phyloP scores from a whole-genome alignment of 768 basidiomycete genomes.

The Lanmaoa rubissima region DNA sequence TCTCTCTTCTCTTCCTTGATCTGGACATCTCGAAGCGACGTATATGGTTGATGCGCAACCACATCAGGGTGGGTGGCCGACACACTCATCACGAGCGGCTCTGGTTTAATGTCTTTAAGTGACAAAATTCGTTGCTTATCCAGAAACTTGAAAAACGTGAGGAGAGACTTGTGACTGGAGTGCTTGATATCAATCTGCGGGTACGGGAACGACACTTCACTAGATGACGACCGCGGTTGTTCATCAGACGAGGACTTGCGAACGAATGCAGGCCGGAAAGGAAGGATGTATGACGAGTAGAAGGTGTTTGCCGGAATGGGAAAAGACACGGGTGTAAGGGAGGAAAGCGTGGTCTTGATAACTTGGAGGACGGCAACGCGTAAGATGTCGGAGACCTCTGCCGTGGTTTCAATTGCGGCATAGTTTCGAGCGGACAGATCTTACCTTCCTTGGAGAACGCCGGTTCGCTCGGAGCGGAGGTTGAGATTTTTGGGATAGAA shows the following conservation, averaged over 20 bases:
- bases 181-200: conserved; percentile 69
- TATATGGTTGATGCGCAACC: conserved; percentile 46
- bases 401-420: neutral
- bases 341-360: conserved; percentile 48
- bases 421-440: neutral
- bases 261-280: conserved; percentile 68
- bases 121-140: conserved; percentile 75
- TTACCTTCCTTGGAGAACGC: conserved; percentile 31
- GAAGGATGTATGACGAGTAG: conserved; percentile 75
- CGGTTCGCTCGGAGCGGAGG: conserved; percentile 10
- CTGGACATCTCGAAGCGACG: conserved; percentile 67
- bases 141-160: conserved; percentile 72
- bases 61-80: conserved; percentile 59
- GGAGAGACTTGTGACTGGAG: conserved; percentile 77
- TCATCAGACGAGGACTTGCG: conserved; percentile 13
- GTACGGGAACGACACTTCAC: conserved; percentile 29
- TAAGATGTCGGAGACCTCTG: conserved; percentile 43
- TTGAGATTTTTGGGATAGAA: conserved; percentile 1
- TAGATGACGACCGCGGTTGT: conserved; percentile 7
- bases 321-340: conserved; percentile 53
- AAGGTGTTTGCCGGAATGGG: conserved; percentile 76
- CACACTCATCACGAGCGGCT: conserved; percentile 55
- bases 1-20: conserved; percentile 59
- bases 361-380: conserved; percentile 64
- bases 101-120: conserved; percentile 58